A percentile compares a stretch with the other conserved stretches of the same genome.
These are phyloP conservation scores for Malbranchea cinnamomea DNA, from an alignment of 2,329 filamentous ascomycete genomes.

Conservation along the genomic window DNA sequence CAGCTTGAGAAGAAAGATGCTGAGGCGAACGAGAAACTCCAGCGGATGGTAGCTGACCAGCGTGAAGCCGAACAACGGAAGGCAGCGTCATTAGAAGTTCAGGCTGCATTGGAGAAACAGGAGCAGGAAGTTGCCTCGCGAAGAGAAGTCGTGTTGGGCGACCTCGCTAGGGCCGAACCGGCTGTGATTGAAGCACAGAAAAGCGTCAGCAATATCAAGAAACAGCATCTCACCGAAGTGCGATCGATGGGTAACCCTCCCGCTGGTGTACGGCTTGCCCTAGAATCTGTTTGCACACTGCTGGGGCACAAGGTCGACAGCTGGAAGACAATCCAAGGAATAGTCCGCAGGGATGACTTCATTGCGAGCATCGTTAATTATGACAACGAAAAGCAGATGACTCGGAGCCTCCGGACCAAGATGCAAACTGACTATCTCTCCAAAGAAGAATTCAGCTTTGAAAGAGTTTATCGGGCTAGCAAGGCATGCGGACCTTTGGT, in stretches of 20 bases:
- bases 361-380: conserved; percentile 97
- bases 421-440: conserved; percentile 89
- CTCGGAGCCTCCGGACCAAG: conserved; percentile 59
- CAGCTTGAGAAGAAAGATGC: conserved; percentile 87
- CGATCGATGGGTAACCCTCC: conserved; percentile 93
- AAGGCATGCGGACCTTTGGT: conserved; percentile 95
- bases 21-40: conserved; percentile 92
- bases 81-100: conserved; percentile 73
- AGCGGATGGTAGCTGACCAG: conserved; percentile 94
- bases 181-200: conserved; percentile 86
- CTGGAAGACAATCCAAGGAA: conserved; percentile 82
- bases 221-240: conserved; percentile 92
- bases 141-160: conserved; percentile 68
- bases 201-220: conserved; percentile 97
- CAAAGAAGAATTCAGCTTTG: conserved; percentile 89
- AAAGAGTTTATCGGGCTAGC: conserved; percentile 88
- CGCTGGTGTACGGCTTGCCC: conserved; percentile 72
- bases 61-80: conserved; percentile 86
- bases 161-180: conserved; percentile 82
- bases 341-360: conserved; percentile 87
- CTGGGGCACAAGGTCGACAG: conserved; percentile 78
- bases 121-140: conserved; percentile 74
- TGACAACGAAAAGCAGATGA: conserved; percentile 93
- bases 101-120: conserved; percentile 73
- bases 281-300: conserved; percentile 92